Evolutionary conservation across 805 yeast genomes (phyloP).

Genomic region (Wickerhamomyces strasburgensis): DNA sequence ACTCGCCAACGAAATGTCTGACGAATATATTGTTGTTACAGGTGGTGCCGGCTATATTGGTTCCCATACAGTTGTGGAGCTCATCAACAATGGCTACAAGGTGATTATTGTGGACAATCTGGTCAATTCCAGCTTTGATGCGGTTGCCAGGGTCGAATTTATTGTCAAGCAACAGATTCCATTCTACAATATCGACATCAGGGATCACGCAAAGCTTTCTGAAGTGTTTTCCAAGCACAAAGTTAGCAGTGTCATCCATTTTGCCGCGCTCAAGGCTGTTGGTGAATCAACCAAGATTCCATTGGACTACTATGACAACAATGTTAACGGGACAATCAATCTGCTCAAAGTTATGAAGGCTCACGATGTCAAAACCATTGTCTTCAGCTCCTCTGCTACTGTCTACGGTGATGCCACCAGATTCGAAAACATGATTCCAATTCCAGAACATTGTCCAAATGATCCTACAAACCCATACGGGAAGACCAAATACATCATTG

Average conservation of each 20-base stretch:
- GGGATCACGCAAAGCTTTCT: constrained; percentile 1
- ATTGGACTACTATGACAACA: constrained; percentile 61
- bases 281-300: constrained; percentile 73
- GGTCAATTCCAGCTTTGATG: constrained; percentile 54
- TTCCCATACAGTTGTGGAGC: constrained; percentile 56
- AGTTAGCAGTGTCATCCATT: constrained; percentile 41
- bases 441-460: constrained; percentile 47
- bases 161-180: constrained; percentile 35
- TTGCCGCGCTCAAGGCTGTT: constrained; percentile 81
- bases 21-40: constrained; percentile 47
- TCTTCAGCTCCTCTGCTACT: constrained; percentile 76
- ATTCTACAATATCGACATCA: constrained; percentile 30
- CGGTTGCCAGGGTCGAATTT: background rate
- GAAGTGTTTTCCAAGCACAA: constrained; percentile 7
- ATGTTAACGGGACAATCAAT: constrained; percentile 58
- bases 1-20: too few species aligned
- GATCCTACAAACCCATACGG: constrained; percentile 80
- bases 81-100: constrained; percentile 43
- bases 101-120: constrained; percentile 67
- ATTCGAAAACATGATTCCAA: constrained; percentile 27
- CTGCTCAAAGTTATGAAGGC: constrained; percentile 48
- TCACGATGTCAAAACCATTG: constrained; percentile 42
- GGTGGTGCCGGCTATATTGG: constrained; percentile 91
- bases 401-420: constrained; percentile 80
- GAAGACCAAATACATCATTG: constrained; percentile 61